phyloP scores from a whole-genome alignment of 176 grass and related monocot genomes.

The Carex cristatella region DNA sequence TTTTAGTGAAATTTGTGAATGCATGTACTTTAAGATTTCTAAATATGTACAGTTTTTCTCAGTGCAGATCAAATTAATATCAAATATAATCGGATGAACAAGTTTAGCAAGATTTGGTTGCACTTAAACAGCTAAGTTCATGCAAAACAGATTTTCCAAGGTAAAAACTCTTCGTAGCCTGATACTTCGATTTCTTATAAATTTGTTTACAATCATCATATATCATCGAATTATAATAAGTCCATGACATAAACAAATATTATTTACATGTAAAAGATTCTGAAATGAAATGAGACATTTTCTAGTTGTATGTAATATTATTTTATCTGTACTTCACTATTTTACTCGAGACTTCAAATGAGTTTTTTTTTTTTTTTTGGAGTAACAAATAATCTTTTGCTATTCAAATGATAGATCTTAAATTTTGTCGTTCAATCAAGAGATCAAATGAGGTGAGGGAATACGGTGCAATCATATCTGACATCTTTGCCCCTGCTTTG shows the following conservation, averaged over 20 bases:
- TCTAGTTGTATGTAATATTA: neutral
- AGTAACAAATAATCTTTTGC: neutral
- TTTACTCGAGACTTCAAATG: neutral
- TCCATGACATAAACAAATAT: neutral
- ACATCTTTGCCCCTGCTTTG: conserved; percentile 54
- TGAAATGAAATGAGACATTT: neutral
- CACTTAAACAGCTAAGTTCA: neutral
- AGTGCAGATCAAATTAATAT: neutral
- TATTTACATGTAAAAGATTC: neutral
- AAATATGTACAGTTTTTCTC: neutral
- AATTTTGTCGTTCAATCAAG: conserved; percentile 27
- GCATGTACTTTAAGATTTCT: neutral
- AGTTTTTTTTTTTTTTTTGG: neutral
- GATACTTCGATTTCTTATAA: neutral
- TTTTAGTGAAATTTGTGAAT: neutral
- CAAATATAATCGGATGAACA: neutral
- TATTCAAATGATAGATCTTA: conserved; percentile 22
- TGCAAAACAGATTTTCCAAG: neutral
- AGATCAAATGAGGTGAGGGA: conserved; percentile 81
- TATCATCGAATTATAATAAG: neutral
- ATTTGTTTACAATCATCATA: neutral
- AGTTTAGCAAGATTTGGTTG: neutral
- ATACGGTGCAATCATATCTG: conserved; percentile 43
- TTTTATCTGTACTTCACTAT: neutral
- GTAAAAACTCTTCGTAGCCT: neutral